A percentile compares a stretch with the other conserved stretches of the same genome.
phyloP scores from a whole-genome alignment of 2,329 filamentous ascomycete genomes.

The Paracamarosporium sp. region DNA sequence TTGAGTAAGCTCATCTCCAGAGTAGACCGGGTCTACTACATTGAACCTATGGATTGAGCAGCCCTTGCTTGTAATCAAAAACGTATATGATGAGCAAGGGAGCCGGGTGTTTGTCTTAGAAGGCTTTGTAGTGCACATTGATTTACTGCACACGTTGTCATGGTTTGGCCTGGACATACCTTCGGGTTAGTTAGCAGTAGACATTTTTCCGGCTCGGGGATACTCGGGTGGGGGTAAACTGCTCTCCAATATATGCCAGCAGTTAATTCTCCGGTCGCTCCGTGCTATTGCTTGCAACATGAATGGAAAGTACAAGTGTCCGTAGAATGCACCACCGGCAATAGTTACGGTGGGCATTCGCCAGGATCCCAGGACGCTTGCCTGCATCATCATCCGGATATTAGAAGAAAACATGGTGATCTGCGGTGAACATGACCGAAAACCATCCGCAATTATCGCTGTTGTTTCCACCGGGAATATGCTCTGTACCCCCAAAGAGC shows the following conservation, averaged over 20 bases:
- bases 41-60: background rate
- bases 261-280: too few species aligned
- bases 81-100: background rate
- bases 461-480: background rate
- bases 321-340: too few species aligned
- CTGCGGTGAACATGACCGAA: too few species aligned
- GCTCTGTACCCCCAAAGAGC: background rate
- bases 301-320: background rate
- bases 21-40: background rate
- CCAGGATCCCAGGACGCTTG: background rate
- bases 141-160: background rate
- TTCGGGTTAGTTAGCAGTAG: too few species aligned
- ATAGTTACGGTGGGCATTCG: too few species aligned
- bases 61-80: background rate
- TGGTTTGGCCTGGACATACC: too few species aligned
- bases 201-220: too few species aligned
- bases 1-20: background rate
- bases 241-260: too few species aligned
- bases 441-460: background rate
- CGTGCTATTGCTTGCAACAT: too few species aligned
- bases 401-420: too few species aligned
- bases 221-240: too few species aligned
- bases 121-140: background rate
- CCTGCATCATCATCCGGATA: background rate
- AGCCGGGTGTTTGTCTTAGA: background rate